These are phyloP conservation scores for Bisporella sp. DNA, from an alignment of 2,329 filamentous ascomycete genomes.

Conservation along the genomic window DNA sequence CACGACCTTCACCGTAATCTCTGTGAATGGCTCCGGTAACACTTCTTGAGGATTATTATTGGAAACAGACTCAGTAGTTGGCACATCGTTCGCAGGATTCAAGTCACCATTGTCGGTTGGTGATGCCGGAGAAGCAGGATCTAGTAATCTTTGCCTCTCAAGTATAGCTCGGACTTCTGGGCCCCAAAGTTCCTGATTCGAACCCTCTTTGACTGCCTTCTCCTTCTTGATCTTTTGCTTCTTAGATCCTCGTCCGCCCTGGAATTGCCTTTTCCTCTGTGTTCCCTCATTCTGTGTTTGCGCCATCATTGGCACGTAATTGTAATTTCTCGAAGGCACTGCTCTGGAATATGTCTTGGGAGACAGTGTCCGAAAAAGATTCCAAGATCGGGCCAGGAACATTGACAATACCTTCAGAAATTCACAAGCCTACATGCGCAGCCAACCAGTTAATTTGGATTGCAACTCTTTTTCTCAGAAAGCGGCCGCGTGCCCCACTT, in stretches of 20 bases:
- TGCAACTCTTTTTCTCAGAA: too few species aligned
- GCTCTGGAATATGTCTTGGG: too few species aligned
- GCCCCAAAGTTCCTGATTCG: constrained; percentile 59
- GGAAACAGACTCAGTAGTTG: constrained; percentile 22
- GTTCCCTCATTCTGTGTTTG: constrained; percentile 3
- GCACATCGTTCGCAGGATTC: constrained; percentile 8
- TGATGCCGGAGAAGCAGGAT: constrained; percentile 11
- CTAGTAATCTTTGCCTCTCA: constrained; percentile 29
- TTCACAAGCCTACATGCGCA: too few species aligned
- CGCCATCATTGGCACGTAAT: not conserved
- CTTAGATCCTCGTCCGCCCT: constrained; percentile 32
- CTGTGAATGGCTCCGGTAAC: constrained; percentile 63
- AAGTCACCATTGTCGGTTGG: constrained; percentile 11
- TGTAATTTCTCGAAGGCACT: too few species aligned
- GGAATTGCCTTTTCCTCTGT: constrained; percentile 21
- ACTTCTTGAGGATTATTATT: constrained; percentile 7
- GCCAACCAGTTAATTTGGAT: too few species aligned
- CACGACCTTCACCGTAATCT: constrained; percentile 75
- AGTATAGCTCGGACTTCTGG: constrained; percentile 54
- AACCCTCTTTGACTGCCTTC: constrained; percentile 48
- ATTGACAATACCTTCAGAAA: too few species aligned
- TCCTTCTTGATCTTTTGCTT: constrained; percentile 49
- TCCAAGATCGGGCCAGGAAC: too few species aligned
- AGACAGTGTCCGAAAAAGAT: too few species aligned
- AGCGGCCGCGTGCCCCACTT: too few species aligned